Evolutionary conservation across 2,329 filamentous ascomycete species (phyloP).

Genomic region (Fusarium fracticaudum): DNA sequence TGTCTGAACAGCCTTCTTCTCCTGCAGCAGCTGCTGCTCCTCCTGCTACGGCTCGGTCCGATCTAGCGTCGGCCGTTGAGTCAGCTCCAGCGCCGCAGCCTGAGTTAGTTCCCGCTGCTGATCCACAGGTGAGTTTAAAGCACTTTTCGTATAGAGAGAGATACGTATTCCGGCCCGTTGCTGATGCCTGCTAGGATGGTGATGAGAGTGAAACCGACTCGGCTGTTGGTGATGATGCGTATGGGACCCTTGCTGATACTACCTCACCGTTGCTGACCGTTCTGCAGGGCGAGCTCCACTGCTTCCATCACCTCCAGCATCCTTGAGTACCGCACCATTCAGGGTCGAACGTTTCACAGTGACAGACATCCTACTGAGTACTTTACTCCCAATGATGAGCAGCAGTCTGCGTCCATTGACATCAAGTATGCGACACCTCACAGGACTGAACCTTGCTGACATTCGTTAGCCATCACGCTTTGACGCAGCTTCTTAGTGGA

Average conservation of each 20-base stretch:
- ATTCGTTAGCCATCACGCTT: constrained; percentile 30
- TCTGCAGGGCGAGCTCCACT: constrained; percentile 34
- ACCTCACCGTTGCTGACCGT: background rate
- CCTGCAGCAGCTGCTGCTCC: background rate
- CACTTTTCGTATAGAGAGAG: background rate
- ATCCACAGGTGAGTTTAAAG: constrained; percentile 19
- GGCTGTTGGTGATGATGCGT: constrained; percentile 29
- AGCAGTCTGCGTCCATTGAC: constrained; percentile 39
- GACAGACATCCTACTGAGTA: constrained; percentile 37
- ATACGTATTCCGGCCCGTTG: background rate
- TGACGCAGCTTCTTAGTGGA: constrained; percentile 28
- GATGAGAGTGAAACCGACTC: constrained; percentile 26
- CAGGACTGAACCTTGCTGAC: background rate
- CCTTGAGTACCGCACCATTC: constrained; percentile 36
- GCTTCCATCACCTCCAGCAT: constrained; percentile 38
- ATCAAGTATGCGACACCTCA: constrained; percentile 17
- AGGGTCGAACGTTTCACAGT: constrained; percentile 38
- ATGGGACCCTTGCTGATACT: background rate
- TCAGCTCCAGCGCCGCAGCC: constrained; percentile 22
- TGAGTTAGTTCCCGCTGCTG: constrained; percentile 29
- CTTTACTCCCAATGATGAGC: constrained; percentile 39
- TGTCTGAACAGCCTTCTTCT: constrained; percentile 14
- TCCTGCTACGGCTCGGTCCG: constrained; percentile 18
- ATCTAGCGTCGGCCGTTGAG: constrained; percentile 16
- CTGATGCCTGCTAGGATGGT: constrained; percentile 7